Conservation (phyloP, 2,329 filamentous ascomycete species). For the Microsporum canis region DNA sequence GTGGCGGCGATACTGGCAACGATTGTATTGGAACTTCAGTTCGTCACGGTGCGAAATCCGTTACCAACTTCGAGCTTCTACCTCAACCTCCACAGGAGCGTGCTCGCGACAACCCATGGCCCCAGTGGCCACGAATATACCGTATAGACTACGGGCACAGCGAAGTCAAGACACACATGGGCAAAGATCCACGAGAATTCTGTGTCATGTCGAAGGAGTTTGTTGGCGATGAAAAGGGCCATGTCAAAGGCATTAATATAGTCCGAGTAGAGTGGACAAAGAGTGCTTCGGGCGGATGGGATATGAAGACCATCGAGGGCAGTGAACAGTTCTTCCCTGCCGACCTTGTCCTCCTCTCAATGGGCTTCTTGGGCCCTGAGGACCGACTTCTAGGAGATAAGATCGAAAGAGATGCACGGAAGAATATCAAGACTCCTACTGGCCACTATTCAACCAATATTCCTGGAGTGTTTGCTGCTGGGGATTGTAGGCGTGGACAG, state of each 20-base stretch:
- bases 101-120: slow-evolving; percentile 92
- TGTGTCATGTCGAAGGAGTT: slow-evolving; percentile 98
- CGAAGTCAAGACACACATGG: slow-evolving; percentile 91
- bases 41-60: slow-evolving; percentile 87
- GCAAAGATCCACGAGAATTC: slow-evolving; percentile 90
- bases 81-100: slow-evolving; percentile 86
- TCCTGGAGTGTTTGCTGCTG: slow-evolving; percentile 80
- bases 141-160: slow-evolving; percentile 96
- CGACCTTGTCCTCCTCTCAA: slow-evolving; percentile 84
- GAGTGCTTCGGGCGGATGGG: slow-evolving; percentile 79
- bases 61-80: slow-evolving; percentile 91
- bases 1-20: slow-evolving; percentile 94
- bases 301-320: slow-evolving; percentile 94
- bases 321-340: slow-evolving; percentile 94
- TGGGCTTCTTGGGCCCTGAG: slow-evolving; percentile 95
- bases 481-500: slow-evolving; percentile 89
- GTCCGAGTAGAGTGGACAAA: slow-evolving; percentile 94
- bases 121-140: slow-evolving; percentile 95
- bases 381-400: slow-evolving; percentile 75
- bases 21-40: slow-evolving; percentile 96
- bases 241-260: slow-evolving; percentile 92
- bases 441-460: slow-evolving; percentile 84
- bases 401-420: slow-evolving; percentile 81
- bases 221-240: slow-evolving; percentile 73
- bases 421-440: slow-evolving; percentile 88